phyloP scores from a whole-genome alignment of 2,329 filamentous ascomycete genomes.

The Hypoxylon sp. region DNA sequence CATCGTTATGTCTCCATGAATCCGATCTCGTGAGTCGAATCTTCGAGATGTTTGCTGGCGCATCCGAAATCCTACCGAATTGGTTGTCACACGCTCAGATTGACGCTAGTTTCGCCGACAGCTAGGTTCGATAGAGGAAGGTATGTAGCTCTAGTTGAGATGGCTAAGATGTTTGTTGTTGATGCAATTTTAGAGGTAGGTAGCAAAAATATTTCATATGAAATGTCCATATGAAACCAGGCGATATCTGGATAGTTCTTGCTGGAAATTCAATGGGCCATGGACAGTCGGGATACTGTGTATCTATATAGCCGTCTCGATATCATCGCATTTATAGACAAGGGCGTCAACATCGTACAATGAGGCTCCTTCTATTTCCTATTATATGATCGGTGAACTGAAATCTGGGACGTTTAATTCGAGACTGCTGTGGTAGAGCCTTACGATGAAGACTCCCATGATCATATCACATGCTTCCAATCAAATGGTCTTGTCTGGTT shows the following conservation, averaged over 20 bases:
- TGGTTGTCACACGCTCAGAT: slow-evolving; percentile 26
- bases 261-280: background rate
- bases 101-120: slow-evolving; percentile 12
- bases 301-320: slow-evolving; percentile 21
- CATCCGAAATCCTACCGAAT: slow-evolving; percentile 10
- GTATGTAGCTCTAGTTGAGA: background rate
- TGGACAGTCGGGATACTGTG: slow-evolving; percentile 10
- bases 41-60: slow-evolving; percentile 9
- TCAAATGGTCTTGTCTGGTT: slow-evolving; percentile 15
- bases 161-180: slow-evolving; percentile 7
- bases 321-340: background rate
- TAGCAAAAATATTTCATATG: background rate
- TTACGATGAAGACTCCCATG: slow-evolving; percentile 15
- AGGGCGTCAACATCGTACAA: slow-evolving; percentile 7
- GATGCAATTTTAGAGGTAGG: background rate
- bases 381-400: slow-evolving; percentile 8
- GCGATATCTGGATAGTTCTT: background rate
- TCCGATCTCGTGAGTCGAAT: slow-evolving; percentile 22
- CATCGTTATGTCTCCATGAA: background rate
- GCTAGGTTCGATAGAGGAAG: slow-evolving; percentile 13
- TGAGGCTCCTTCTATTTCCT: slow-evolving; percentile 22
- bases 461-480: slow-evolving; percentile 33
- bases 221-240: background rate
- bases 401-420: slow-evolving; percentile 2
- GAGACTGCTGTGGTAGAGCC: slow-evolving; percentile 17